These are phyloP conservation scores for Suillus spraguei DNA, from an alignment of 768 basidiomycete genomes.

Conservation along the genomic window DNA sequence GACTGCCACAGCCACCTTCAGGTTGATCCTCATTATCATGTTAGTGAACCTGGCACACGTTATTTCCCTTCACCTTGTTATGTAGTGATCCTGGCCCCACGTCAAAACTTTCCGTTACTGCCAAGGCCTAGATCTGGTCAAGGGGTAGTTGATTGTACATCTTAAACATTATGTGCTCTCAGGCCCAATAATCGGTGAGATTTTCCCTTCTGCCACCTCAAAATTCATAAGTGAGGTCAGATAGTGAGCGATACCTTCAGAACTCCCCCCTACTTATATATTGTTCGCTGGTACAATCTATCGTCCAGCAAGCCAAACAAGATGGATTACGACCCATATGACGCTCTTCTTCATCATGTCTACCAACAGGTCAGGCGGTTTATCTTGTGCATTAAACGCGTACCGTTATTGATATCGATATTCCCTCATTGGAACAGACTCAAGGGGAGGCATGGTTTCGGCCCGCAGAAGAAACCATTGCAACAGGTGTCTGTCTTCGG, in stretches of 20 bases:
- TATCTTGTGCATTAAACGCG: neutral
- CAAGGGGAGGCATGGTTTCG: slow-evolving; percentile 87
- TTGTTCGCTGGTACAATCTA: neutral
- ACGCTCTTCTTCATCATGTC: slow-evolving; percentile 79
- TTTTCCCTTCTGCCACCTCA: neutral
- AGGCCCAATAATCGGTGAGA: neutral
- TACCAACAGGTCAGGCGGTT: slow-evolving; percentile 63
- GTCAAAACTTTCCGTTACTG: neutral
- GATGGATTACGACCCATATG: slow-evolving; percentile 82
- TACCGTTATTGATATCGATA: neutral
- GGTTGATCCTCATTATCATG: neutral
- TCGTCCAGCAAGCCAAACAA: neutral
- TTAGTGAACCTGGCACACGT: neutral
- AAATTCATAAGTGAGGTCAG: neutral
- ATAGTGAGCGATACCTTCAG: neutral
- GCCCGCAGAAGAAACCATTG: slow-evolving; percentile 74
- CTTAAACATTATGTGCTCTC: neutral
- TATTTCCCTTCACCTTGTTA: no score
- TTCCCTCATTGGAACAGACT: slow-evolving; percentile 48
- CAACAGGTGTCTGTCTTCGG: slow-evolving; percentile 77
- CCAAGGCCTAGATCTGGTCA: slow-evolving; percentile 3
- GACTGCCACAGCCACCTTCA: neutral
- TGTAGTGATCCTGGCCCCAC: neutral
- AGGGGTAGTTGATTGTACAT: neutral
- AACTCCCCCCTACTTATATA: slow-evolving; percentile 13